These are phyloP conservation scores for Blastocladiella britannica DNA, from an alignment of 192 early-diverging fungal genomes.

Conservation along the genomic window DNA sequence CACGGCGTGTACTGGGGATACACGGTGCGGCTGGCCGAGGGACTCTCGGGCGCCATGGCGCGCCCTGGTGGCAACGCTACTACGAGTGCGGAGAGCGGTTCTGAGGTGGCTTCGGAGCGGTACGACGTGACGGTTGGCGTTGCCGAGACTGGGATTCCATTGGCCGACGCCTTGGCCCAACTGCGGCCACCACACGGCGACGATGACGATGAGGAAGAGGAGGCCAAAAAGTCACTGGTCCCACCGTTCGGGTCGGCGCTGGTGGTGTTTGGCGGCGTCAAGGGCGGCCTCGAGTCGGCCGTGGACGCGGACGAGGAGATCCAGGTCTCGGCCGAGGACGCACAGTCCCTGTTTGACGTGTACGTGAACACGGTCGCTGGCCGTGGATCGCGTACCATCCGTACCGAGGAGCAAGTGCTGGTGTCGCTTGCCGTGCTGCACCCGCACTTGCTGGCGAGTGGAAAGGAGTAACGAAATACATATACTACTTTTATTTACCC, in stretches of 20 bases:
- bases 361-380: constrained; percentile 31
- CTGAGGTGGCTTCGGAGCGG: no score
- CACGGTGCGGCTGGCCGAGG: constrained; percentile 31
- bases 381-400: constrained; percentile 34
- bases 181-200: constrained; percentile 6
- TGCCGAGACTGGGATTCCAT: constrained; percentile 18
- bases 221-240: neutral
- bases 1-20: constrained; percentile 50
- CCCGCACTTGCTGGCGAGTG: neutral
- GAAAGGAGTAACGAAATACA: no score
- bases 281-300: constrained; percentile 37
- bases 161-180: constrained; percentile 7
- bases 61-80: no score
- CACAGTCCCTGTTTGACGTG: constrained; percentile 35
- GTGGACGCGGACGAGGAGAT: constrained; percentile 39
- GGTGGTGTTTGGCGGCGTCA: constrained; percentile 42
- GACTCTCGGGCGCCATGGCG: constrained; percentile 24
- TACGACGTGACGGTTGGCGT: constrained; percentile 47
- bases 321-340: constrained; percentile 26
- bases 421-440: neutral
- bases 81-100: no score
- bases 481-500: no score
- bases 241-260: constrained; percentile 27
- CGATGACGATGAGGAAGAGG: constrained; percentile 1
- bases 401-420: constrained; percentile 26